Base-by-base conservation (phyloP, 2,329 filamentous ascomycete genomes). In the Bimuria novae-zelandiae region DNA sequence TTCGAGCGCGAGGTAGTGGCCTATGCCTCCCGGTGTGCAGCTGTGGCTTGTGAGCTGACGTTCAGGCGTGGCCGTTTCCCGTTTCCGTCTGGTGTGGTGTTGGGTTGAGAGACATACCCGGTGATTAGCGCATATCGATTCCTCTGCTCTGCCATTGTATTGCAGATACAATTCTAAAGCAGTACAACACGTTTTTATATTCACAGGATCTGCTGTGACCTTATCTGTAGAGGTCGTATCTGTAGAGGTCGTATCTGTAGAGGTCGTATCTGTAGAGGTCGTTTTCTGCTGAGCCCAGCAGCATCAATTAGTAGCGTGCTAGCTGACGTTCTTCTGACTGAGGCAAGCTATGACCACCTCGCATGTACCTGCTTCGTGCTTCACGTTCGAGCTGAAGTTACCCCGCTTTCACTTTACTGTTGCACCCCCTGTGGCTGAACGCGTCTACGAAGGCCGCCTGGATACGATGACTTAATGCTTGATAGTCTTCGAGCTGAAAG, bases 11-110 rank as follows among this genome's bases (percentile, higher is more conserved):
- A 87, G 75, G 14, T 79, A 79, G 62, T 86, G 79, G 23, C 84
- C 84, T 56, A 86, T 85, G 41, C 82, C 82, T 33, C 82, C 81
- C 6, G 81, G 79, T 1, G 76, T 79, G 64, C 80, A 79, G 37
- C 78, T 78, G 40, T 22, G 54, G 25, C 12, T 23, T 30, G 55
- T 69, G 33, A 65, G 61, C 50, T 25, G 6, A 12, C 32, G 30
- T n/a, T 11, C 35, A n/a, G 35, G 8, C 8, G 17, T 16, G 27
- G 23, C 27, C 23, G 44, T 45, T 48, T 33, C 35, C 21, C 29
- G 25, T 25, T 51, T 47, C 23, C 36, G 17, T 17, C 14, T 33
- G 3, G 10, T 16, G 7, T 6, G 17, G 46, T 16, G 12, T 14
- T 32, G n/a, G n/a, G 29, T 19, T 6, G 4, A 12, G 14, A 37